A percentile compares a stretch with the other conserved stretches of the same genome.
phyloP scores from a whole-genome alignment of 495 filamentous ascomycete species.

The Aspergillus panamensis region DNA sequence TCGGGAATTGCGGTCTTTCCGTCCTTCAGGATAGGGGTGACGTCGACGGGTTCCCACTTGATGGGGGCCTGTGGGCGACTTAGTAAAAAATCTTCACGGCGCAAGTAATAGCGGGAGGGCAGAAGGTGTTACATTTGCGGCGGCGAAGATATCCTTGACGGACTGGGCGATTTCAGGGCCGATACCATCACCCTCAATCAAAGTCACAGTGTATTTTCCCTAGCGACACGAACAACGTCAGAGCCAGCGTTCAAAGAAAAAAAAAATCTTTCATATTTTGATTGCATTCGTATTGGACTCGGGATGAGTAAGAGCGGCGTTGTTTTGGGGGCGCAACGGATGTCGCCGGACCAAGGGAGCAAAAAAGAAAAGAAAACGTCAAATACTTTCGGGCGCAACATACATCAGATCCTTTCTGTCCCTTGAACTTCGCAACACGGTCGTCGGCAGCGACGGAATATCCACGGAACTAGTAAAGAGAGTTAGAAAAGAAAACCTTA shows the following conservation, averaged over 20 bases:
- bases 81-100: constrained; percentile 22
- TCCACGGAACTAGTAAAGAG: constrained; percentile 35
- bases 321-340: constrained; percentile 15
- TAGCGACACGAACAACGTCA: constrained; percentile 33
- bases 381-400: constrained; percentile 26
- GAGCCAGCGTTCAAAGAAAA: background rate
- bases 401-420: constrained; percentile 84
- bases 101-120: constrained; percentile 13
- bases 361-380: constrained; percentile 17
- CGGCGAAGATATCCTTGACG: constrained; percentile 95
- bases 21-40: constrained; percentile 86
- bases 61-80: constrained; percentile 71
- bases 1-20: constrained; percentile 90
- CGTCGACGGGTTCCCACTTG: constrained; percentile 95
- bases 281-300: constrained; percentile 12
- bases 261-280: background rate
- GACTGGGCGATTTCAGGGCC: constrained; percentile 96
- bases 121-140: constrained; percentile 68
- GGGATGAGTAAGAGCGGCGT: background rate
- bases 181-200: constrained; percentile 99
- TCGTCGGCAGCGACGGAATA: constrained; percentile 58
- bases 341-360: constrained; percentile 23
- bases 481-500: constrained; percentile 26
- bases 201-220: constrained; percentile 92
- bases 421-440: constrained; percentile 88